A percentile compares a stretch with the other conserved stretches of the same genome.
Evolutionary conservation across 345 rosid species (phyloP).

Genomic region (Bruguiera gymnorhiza): DNA sequence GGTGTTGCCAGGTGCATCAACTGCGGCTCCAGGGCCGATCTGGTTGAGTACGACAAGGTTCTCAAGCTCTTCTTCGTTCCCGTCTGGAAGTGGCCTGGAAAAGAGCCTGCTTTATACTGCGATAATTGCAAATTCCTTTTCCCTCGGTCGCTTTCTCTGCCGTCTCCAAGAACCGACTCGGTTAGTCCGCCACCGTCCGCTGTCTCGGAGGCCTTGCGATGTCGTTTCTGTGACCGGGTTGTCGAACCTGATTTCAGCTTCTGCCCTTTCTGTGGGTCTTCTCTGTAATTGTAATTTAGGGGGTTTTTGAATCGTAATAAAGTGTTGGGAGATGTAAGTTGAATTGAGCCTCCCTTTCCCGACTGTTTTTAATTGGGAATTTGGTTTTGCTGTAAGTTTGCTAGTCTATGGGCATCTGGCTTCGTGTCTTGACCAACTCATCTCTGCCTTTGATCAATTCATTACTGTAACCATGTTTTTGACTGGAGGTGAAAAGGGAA

Average conservation of each 20-base stretch:
- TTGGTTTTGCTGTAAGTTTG: too few species aligned
- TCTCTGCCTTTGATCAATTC: conserved; percentile 19
- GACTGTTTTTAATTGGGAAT: too few species aligned
- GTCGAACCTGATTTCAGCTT: conserved; percentile 65
- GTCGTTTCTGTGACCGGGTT: conserved; percentile 59
- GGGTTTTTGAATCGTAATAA: background rate
- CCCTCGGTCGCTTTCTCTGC: conserved; percentile 36
- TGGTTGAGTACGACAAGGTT: conserved; percentile 81
- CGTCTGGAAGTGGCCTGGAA: conserved; percentile 83
- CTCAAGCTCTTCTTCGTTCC: conserved; percentile 59
- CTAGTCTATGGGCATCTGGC: too few species aligned
- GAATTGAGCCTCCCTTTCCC: too few species aligned
- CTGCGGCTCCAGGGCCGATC: conserved; percentile 75
- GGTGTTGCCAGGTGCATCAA: conserved; percentile 66
- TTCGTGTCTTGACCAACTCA: background rate
- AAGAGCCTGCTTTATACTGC: conserved; percentile 59
- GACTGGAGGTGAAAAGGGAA: too few species aligned
- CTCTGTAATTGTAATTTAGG: conserved; percentile 24
- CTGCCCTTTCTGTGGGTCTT: conserved; percentile 81
- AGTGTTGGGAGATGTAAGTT: too few species aligned
- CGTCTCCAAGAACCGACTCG: background rate
- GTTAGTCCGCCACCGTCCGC: conserved; percentile 15
- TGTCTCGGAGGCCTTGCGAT: conserved; percentile 32
- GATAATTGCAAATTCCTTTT: conserved; percentile 44
- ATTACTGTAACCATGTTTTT: too few species aligned